phyloP scores from a whole-genome alignment of 2,329 filamentous ascomycete genomes.

The Xylariaceae sp. region DNA sequence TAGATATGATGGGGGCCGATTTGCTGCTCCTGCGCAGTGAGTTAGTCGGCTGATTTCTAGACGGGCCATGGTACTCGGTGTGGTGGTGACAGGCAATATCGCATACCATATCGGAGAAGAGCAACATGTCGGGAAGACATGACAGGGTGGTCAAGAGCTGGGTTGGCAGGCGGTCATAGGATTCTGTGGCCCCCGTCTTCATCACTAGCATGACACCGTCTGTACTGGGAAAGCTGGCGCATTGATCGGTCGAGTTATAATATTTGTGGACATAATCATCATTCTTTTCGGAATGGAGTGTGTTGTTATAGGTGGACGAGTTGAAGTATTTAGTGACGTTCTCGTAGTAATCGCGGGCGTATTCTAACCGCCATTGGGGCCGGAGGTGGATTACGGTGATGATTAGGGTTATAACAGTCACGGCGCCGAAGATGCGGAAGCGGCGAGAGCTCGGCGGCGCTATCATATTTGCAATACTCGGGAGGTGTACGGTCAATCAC shows the following conservation, averaged over 20 bases:
- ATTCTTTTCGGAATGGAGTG: constrained; percentile 37
- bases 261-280: constrained; percentile 33
- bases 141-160: constrained; percentile 54
- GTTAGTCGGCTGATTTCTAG: constrained; percentile 5
- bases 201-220: constrained; percentile 50
- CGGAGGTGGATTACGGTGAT: constrained; percentile 26
- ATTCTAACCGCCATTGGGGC: constrained; percentile 29
- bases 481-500: not conserved
- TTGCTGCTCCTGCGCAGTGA: constrained; percentile 42
- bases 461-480: constrained; percentile 24
- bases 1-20: constrained; percentile 44
- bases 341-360: constrained; percentile 30
- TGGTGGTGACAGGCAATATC: not conserved
- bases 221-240: constrained; percentile 42
- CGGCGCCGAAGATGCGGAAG: constrained; percentile 26
- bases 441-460: constrained; percentile 30
- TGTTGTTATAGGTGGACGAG: constrained; percentile 37
- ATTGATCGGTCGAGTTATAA: constrained; percentile 38
- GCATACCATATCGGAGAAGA: constrained; percentile 54
- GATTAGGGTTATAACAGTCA: constrained; percentile 24
- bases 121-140: constrained; percentile 53
- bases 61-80: too few species aligned
- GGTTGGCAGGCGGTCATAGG: constrained; percentile 52
- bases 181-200: constrained; percentile 59
- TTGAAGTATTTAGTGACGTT: constrained; percentile 29